Conservation (phyloP, 441 rosid genomes). For the Melastoma candidum region DNA sequence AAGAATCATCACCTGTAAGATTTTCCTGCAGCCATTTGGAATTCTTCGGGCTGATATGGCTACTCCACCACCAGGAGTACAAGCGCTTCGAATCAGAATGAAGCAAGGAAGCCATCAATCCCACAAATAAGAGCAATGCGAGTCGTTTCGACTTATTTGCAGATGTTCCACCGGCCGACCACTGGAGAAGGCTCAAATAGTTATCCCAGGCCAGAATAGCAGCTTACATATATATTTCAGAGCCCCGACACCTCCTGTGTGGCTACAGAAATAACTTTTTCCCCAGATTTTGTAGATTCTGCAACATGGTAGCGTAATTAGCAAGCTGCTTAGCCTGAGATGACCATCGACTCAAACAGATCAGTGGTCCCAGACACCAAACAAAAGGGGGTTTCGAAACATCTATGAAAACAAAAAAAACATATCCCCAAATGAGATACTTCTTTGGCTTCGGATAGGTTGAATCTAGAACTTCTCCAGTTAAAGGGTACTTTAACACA, state of each 20-base stretch:
- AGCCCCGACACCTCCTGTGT: slow-evolving; percentile 9
- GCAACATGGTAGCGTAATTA: too few species aligned
- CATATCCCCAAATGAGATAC: too few species aligned
- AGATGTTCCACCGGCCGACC: slow-evolving; percentile 30
- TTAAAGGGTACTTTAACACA: too few species aligned
- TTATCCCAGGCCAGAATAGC: slow-evolving; percentile 74
- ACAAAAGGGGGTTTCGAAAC: too few species aligned
- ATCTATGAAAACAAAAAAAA: too few species aligned
- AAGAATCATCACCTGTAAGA: slow-evolving; percentile 44
- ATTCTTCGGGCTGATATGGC: slow-evolving; percentile 73
- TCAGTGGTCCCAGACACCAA: too few species aligned
- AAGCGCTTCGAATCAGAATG: slow-evolving; percentile 44
- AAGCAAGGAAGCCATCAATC: slow-evolving; percentile 36
- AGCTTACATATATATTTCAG: not conserved
- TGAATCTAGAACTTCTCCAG: too few species aligned
- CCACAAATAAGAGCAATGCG: slow-evolving; percentile 26
- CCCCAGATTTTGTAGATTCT: too few species aligned
- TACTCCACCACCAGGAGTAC: slow-evolving; percentile 88
- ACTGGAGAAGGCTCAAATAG: slow-evolving; percentile 34
- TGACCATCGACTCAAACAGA: too few species aligned
- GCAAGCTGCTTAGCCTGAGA: too few species aligned
- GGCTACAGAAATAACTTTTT: slow-evolving; percentile 10
- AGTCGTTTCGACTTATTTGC: slow-evolving; percentile 33
- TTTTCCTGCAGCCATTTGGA: slow-evolving; percentile 88
- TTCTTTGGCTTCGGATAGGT: too few species aligned